Evolutionary conservation across 345 rosid genomes (phyloP).

Genomic region (Citrus maxima): DNA sequence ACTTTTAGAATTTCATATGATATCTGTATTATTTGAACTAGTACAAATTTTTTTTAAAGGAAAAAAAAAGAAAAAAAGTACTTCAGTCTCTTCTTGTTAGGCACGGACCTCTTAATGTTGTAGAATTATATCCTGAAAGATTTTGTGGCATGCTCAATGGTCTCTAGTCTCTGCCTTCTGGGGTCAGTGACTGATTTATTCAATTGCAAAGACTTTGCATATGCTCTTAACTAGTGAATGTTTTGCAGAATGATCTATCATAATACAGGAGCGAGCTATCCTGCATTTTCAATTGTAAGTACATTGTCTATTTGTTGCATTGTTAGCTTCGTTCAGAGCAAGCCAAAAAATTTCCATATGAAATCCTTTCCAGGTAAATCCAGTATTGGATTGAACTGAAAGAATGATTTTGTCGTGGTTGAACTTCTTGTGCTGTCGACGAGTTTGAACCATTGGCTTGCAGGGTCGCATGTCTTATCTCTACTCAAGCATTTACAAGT

Average conservation of each 20-base stretch:
- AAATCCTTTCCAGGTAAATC: conserved; percentile 18
- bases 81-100: neutral
- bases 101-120: neutral
- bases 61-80: too few species aligned
- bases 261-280: neutral
- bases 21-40: neutral
- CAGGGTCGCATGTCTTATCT: conserved; percentile 57
- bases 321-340: neutral
- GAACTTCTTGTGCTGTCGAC: conserved; percentile 51
- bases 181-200: neutral
- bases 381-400: conserved; percentile 4
- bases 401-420: conserved; percentile 8
- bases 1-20: neutral
- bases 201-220: neutral
- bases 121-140: neutral
- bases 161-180: neutral
- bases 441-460: conserved; percentile 78
- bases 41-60: neutral
- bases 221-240: neutral
- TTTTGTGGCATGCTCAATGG: neutral
- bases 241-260: neutral
- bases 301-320: neutral
- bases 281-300: neutral
- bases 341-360: conserved; percentile 12
- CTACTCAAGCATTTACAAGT: conserved; percentile 52